Evolutionary conservation across 148 eudicot species (phyloP).

Genomic region (Amaranthus palmeri): DNA sequence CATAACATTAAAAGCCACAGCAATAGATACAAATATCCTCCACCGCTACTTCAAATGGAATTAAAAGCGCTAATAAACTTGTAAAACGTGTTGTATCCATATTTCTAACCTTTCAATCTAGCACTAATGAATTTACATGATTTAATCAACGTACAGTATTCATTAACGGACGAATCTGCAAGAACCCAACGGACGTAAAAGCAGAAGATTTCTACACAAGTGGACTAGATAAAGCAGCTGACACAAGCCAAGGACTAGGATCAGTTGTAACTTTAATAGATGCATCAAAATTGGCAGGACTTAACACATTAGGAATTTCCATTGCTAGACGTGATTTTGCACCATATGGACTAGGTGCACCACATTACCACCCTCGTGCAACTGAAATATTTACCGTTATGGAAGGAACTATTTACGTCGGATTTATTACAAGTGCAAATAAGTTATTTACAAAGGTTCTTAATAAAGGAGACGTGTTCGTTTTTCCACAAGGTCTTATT

Average conservation of each 20-base stretch:
- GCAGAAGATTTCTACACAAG: slow-evolving; percentile 14
- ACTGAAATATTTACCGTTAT: slow-evolving; percentile 19
- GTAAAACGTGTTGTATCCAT: background rate
- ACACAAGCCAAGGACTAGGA: slow-evolving; percentile 14
- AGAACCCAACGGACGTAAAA: slow-evolving; percentile 13
- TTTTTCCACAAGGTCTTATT: background rate
- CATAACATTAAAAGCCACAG: too few relatives aligned
- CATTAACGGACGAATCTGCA: slow-evolving; percentile 19
- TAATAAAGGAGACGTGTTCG: background rate
- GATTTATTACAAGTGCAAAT: slow-evolving; percentile 15
- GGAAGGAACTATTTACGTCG: slow-evolving; percentile 12
- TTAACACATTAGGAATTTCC: slow-evolving; percentile 18
- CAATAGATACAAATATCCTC: too few relatives aligned
- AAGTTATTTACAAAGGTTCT: slow-evolving; percentile 17
- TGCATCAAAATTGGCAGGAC: slow-evolving; percentile 11
- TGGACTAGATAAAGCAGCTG: slow-evolving; percentile 12
- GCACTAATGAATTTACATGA: too few relatives aligned
- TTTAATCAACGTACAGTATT: slow-evolving; percentile 3
- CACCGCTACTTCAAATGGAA: too few relatives aligned
- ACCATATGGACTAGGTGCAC: slow-evolving; percentile 16
- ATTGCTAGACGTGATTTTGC: slow-evolving; percentile 19
- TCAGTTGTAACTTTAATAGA: slow-evolving; percentile 4
- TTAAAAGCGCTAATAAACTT: too few relatives aligned
- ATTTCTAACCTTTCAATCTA: background rate
- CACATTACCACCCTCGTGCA: slow-evolving; percentile 23